Base-by-base conservation (phyloP, 495 filamentous ascomycete species). In the Talaromyces liani region DNA sequence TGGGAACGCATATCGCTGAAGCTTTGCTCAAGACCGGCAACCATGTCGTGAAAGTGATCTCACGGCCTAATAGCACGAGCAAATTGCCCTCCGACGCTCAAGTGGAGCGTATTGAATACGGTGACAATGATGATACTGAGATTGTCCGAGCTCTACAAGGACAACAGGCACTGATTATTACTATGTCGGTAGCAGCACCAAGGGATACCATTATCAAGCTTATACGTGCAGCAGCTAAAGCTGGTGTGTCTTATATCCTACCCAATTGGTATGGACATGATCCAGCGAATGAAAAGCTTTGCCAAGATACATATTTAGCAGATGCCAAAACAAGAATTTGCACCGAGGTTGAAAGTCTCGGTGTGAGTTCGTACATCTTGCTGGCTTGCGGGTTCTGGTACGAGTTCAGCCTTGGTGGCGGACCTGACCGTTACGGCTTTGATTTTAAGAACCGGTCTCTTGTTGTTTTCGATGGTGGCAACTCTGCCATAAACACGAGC, bases 121-220 rank as follows among this genome's bases (percentile, higher is more conserved):
- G 73, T 65, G 69, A 80, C 64, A 68, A 69, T 3, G 64, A 68
- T 14, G 58, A 60, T 2, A 45, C n/a, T 3, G 70, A 76, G 47
- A 66, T 86, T 22, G 75, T 81, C 8, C 66, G 65, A 4, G 81
- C 80, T 4, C 78, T 86, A 5, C 65, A 69, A 63, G 80, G 76
- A 64, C 80, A 84, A 61, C 76, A 87, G 27, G 79, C 75, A 47
- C 74, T 90, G 18, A 74, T 90, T 66, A 87, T 89, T 68, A 85
- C 83, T 4, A 68, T 90, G 64, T 51, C 61, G 14, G 70, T 75
- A 4, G 64, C 24, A 1, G 78, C 79, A 0, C 72, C 80, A 0
- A 66, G 64, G 2, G 76, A 79, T 4, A 75, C 71, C 1, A 78
- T 85, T 12, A 53, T 58, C 34, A 75, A 77, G 58, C 74, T 90